These are phyloP conservation scores for Hymenoscyphus linearis DNA, from an alignment of 2,329 filamentous ascomycete species.

Conservation along the genomic window DNA sequence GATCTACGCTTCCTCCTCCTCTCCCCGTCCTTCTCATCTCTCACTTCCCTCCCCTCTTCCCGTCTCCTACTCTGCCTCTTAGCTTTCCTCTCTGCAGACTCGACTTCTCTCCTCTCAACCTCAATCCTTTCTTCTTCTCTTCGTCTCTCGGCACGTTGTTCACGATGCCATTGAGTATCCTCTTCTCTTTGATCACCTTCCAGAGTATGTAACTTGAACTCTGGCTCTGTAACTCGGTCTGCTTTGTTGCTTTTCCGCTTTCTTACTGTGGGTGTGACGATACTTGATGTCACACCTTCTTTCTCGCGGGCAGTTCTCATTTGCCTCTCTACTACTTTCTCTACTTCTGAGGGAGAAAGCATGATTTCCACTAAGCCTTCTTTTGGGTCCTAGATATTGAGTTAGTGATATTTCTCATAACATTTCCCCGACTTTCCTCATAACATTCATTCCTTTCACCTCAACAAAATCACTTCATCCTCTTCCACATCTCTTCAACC, in stretches of 20 bases:
- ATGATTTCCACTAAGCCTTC: neutral
- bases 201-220: neutral
- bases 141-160: neutral
- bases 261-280: neutral
- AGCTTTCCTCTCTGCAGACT: neutral
- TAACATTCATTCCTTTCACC: neutral
- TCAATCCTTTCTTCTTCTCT: neutral
- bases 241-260: neutral
- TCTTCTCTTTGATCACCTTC: neutral
- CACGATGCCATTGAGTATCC: neutral
- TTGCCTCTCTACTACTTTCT: neutral
- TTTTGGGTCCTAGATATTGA: neutral
- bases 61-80: neutral
- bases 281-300: neutral
- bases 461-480: neutral
- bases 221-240: neutral
- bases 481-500: neutral
- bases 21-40: neutral
- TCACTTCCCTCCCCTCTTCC: neutral
- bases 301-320: neutral
- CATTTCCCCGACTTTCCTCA: neutral
- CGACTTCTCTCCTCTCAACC: neutral
- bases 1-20: neutral
- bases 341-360: neutral
- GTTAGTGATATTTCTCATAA: neutral